A percentile compares a stretch with the other conserved stretches of the same genome.
Evolutionary conservation across 768 basidiomycete species (phyloP).

Genomic region (Mycena amicta): DNA sequence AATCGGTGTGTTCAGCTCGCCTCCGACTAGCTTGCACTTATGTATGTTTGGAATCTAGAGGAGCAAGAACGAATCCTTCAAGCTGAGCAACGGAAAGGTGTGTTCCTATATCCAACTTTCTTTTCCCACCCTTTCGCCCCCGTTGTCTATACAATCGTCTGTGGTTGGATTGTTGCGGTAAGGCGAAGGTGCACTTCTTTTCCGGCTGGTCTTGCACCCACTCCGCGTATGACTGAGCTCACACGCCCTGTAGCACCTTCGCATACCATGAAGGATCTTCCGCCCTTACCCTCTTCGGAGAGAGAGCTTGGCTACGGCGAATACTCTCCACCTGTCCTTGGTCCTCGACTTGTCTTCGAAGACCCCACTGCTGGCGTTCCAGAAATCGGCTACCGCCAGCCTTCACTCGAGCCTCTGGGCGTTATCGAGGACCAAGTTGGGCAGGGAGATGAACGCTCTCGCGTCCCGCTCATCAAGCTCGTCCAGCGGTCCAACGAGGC

Average conservation of each 20-base stretch:
- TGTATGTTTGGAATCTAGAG: conserved; percentile 45
- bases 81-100: conserved; percentile 83
- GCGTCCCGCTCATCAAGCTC: conserved; percentile 60
- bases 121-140: conserved; percentile 28
- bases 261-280: conserved; percentile 22
- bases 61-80: conserved; percentile 65
- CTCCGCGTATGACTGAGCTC: no score
- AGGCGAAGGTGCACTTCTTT: conserved; percentile 65
- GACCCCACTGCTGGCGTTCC: conserved; percentile 15
- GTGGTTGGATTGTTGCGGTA: conserved; percentile 31
- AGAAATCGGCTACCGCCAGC: conserved; percentile 10
- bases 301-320: conserved; percentile 22
- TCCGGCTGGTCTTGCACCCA: conserved; percentile 25
- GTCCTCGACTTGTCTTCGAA: conserved; percentile 5
- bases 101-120: conserved; percentile 46
- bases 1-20: conserved; percentile 54
- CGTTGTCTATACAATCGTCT: conserved; percentile 28
- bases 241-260: conserved; percentile 7
- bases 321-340: conserved; percentile 22
- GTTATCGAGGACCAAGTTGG: conserved; percentile 24
- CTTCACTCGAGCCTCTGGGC: conserved; percentile 21
- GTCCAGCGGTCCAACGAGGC: conserved; percentile 54
- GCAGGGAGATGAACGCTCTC: conserved; percentile 41
- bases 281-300: conserved; percentile 21
- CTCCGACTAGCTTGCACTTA: neutral